phyloP scores from a whole-genome alignment of 2,329 filamentous ascomycete species.

The Colletotrichum spaethianum region DNA sequence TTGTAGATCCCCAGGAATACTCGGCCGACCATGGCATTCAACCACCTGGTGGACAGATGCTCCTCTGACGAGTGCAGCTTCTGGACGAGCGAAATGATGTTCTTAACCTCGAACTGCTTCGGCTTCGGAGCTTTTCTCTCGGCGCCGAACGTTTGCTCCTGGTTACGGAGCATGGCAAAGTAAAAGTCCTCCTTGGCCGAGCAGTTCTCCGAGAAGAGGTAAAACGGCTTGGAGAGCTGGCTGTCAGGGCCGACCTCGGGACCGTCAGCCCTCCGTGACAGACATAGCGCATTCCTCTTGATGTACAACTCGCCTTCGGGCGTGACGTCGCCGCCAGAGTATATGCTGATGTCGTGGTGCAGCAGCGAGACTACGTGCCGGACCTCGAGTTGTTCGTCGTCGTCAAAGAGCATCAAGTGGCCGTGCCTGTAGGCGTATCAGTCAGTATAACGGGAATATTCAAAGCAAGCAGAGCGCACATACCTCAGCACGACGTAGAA shows the following conservation, averaged over 20 bases:
- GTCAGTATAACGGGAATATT: neutral
- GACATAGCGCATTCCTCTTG: conserved; percentile 90
- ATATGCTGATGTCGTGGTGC: conserved; percentile 88
- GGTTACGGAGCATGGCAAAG: conserved; percentile 88
- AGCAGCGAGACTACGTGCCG: conserved; percentile 95
- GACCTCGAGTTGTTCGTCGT: conserved; percentile 94
- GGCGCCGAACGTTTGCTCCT: conserved; percentile 76
- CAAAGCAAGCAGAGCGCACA: conserved; percentile 43
- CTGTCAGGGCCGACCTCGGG: conserved; percentile 69
- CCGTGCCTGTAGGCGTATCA: conserved; percentile 77
- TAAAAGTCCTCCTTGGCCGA: conserved; percentile 99
- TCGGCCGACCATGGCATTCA: conserved; percentile 91
- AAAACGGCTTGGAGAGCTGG: conserved; percentile 84
- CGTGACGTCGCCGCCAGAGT: conserved; percentile 82
- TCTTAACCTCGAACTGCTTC: conserved; percentile 83
- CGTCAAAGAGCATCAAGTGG: conserved; percentile 97
- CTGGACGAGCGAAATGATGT: conserved; percentile 92
- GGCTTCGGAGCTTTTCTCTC: conserved; percentile 75
- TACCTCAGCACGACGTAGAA: conserved; percentile 94
- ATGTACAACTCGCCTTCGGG: conserved; percentile 96
- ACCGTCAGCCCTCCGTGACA: conserved; percentile 75
- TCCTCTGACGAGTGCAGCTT: conserved; percentile 93
- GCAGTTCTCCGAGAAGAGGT: conserved; percentile 93
- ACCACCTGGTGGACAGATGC: conserved; percentile 89
- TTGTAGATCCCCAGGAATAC: conserved; percentile 91